phyloP scores from a whole-genome alignment of 1,284 basidiomycete species.

The Inonotus obliquus region DNA sequence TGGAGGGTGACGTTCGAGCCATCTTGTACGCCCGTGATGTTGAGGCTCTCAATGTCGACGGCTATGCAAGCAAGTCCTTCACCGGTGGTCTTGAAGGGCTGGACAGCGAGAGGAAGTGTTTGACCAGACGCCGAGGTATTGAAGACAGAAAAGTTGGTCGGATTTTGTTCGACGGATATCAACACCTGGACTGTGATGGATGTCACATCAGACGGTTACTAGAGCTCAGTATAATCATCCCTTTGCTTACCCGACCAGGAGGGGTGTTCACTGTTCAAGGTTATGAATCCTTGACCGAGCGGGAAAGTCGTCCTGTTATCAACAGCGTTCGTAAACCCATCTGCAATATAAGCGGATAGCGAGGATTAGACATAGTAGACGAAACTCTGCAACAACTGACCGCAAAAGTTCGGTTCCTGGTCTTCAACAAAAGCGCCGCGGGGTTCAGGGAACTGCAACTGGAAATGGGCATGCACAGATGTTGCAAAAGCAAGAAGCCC shows the following conservation, averaged over 20 bases:
- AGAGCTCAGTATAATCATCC: not conserved
- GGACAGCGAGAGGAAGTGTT: conserved; percentile 29
- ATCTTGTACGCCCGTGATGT: conserved; percentile 44
- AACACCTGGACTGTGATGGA: conserved; percentile 42
- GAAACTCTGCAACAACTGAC: conserved; percentile 26
- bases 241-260: conserved; percentile 36
- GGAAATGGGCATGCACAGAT: conserved; percentile 54
- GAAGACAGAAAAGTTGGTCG: conserved; percentile 60
- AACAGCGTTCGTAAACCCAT: conserved; percentile 41
- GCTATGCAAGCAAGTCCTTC: conserved; percentile 60
- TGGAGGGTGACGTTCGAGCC: conserved; percentile 60
- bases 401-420: conserved; percentile 47
- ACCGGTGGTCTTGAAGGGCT: conserved; percentile 47
- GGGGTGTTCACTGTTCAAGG: conserved; percentile 39
- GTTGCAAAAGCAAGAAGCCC: conserved; percentile 27
- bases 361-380: not conserved
- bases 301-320: conserved; percentile 53
- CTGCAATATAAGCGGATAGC: conserved; percentile 26
- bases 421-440: conserved; percentile 51
- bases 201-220: not conserved
- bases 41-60: conserved; percentile 50
- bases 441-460: conserved; percentile 52
- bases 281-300: conserved; percentile 40
- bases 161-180: conserved; percentile 52
- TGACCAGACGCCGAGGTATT: conserved; percentile 32